Evolutionary conservation across 1,139 yeast genomes (phyloP).

Genomic region (Saccharomycopsis phalli): DNA sequence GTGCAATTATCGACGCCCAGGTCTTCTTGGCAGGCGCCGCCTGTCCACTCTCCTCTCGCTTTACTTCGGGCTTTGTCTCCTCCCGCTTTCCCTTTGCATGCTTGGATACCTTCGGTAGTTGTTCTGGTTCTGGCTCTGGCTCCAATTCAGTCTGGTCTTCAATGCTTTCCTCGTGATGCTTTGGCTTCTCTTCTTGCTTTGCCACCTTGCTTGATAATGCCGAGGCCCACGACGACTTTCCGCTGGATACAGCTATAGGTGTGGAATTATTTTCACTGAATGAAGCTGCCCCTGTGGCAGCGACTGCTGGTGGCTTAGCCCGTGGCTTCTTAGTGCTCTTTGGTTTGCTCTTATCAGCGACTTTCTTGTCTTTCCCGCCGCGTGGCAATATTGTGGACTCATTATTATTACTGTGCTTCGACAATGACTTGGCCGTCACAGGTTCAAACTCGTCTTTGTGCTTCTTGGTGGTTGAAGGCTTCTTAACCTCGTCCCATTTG

Average conservation of each 20-base stretch:
- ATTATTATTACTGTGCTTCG: slow-evolving; percentile 18
- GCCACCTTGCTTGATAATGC: slow-evolving; percentile 23
- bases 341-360: slow-evolving; percentile 20
- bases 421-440: slow-evolving; percentile 12
- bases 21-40: slow-evolving; percentile 34
- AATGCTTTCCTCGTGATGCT: neutral
- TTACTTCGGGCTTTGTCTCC: neutral
- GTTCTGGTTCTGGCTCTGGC: neutral
- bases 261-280: neutral
- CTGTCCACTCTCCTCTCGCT: too few species aligned
- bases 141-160: neutral
- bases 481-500: slow-evolving; percentile 57
- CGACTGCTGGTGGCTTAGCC: neutral
- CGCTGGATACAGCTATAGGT: slow-evolving; percentile 1
- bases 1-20: slow-evolving; percentile 56
- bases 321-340: slow-evolving; percentile 11
- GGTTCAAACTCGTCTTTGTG: slow-evolving; percentile 24
- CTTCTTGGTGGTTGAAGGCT: slow-evolving; percentile 40
- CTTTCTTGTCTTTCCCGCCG: slow-evolving; percentile 22
- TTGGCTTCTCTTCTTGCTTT: slow-evolving; percentile 16
- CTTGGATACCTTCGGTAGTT: neutral
- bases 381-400: slow-evolving; percentile 14
- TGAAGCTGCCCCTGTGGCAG: slow-evolving; percentile 17
- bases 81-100: neutral
- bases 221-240: slow-evolving; percentile 25